Evolutionary conservation across 179 eudicot species (phyloP).

Genomic region (Beta corolliflora): DNA sequence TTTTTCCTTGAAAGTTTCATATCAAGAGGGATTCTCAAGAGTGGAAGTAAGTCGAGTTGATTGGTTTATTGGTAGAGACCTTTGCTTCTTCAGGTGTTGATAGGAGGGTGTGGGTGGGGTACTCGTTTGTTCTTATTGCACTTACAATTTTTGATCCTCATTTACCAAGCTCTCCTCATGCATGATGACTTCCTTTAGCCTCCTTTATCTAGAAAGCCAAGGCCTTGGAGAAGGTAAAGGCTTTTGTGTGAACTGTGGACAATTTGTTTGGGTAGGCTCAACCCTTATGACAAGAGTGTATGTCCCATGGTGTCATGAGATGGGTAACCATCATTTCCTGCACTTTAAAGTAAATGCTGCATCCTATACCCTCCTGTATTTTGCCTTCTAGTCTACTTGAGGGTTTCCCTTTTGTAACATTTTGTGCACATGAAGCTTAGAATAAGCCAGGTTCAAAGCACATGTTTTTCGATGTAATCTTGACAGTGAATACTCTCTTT

Average conservation of each 20-base stretch:
- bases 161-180: no score
- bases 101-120: not conserved
- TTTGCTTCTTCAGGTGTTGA: not conserved
- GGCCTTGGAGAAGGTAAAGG: no score
- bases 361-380: not conserved
- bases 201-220: no score
- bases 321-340: no score
- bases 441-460: not conserved
- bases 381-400: not conserved
- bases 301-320: no score
- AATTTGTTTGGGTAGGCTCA: no score
- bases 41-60: not conserved
- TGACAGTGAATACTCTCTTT: not conserved
- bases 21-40: not conserved
- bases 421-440: not conserved
- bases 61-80: not conserved
- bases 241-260: no score
- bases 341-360: not conserved
- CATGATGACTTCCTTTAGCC: no score
- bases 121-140: not conserved
- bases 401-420: not conserved
- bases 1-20: not conserved
- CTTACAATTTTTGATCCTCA: no score
- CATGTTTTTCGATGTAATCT: not conserved
- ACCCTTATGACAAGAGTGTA: no score